Percentiles rank a stretch among this genome's conserved stretches.
Conservation (phyloP, 805 yeast genomes). For the Maudiozyma pseudohumilis region DNA sequence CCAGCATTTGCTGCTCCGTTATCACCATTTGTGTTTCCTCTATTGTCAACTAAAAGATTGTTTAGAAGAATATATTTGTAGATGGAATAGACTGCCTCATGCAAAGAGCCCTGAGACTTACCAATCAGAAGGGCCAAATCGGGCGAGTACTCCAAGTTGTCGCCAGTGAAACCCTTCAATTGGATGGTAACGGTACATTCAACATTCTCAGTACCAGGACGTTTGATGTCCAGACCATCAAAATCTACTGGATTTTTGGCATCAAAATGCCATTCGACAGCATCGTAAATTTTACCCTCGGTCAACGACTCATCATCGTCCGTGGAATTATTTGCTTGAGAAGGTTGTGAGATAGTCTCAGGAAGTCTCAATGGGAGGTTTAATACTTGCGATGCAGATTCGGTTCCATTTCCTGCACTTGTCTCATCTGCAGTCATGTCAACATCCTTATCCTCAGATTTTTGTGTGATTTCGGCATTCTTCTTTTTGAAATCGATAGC, state of each 20-base stretch:
- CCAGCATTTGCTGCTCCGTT: slow-evolving; percentile 2
- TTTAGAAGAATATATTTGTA: slow-evolving; percentile 75
- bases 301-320: neutral
- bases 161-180: slow-evolving; percentile 65
- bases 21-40: slow-evolving; percentile 8
- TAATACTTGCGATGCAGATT: neutral
- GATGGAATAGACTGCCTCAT: slow-evolving; percentile 66
- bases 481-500: slow-evolving; percentile 56
- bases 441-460: neutral
- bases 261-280: slow-evolving; percentile 86
- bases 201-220: slow-evolving; percentile 61
- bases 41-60: slow-evolving; percentile 35
- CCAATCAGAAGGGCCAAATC: slow-evolving; percentile 67
- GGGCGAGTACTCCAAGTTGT: slow-evolving; percentile 48
- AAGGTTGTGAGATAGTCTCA: neutral
- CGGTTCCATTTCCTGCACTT: neutral
- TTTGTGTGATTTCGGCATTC: neutral
- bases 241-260: slow-evolving; percentile 44
- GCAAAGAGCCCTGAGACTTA: slow-evolving; percentile 68
- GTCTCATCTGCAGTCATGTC: neutral
- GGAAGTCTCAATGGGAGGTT: slow-evolving; percentile 4
- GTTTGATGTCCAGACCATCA: slow-evolving; percentile 82
- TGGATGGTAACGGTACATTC: slow-evolving; percentile 68
- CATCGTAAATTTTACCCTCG: slow-evolving; percentile 13
- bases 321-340: neutral